Evolutionary conservation across 805 yeast species (phyloP).

Genomic region (Hanseniaspora lachancei): DNA sequence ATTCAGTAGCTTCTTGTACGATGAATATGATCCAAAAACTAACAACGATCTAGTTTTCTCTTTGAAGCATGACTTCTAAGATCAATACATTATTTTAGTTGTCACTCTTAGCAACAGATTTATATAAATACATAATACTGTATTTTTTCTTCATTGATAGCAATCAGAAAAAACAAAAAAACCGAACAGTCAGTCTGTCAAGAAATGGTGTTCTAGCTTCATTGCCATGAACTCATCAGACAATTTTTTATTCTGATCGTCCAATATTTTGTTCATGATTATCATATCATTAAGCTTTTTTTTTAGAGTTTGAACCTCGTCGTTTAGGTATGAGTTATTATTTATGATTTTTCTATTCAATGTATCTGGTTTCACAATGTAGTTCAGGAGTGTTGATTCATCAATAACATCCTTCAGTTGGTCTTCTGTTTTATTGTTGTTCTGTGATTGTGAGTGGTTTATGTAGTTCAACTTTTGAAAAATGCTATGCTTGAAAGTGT

Average conservation of each 20-base stretch:
- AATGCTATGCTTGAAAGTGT: conserved; percentile 4
- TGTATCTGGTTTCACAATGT: conserved; percentile 1
- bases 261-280: not conserved
- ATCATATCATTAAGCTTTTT: conserved; percentile 16
- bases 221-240: conserved; percentile 8
- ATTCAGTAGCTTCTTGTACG: conserved; percentile 68
- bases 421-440: not conserved
- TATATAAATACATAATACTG: not conserved
- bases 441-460: not conserved
- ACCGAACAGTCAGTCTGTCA: not conserved
- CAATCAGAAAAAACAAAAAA: not conserved
- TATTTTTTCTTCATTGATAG: not conserved
- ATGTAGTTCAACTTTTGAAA: conserved; percentile 3
- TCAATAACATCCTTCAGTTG: not conserved
- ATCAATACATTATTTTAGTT: conserved; percentile 21
- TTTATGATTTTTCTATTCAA: not conserved
- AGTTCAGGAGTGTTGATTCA: not conserved
- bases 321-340: not conserved
- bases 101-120: not conserved
- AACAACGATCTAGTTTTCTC: conserved; percentile 25
- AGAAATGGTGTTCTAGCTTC: conserved; percentile 5
- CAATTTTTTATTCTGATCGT: conserved; percentile 7
- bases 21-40: conserved; percentile 60
- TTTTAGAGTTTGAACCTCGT: conserved; percentile 14
- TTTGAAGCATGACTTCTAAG: conserved; percentile 26